phyloP scores from a whole-genome alignment of 768 basidiomycete genomes.

The Rhizopogon vulgaris region DNA sequence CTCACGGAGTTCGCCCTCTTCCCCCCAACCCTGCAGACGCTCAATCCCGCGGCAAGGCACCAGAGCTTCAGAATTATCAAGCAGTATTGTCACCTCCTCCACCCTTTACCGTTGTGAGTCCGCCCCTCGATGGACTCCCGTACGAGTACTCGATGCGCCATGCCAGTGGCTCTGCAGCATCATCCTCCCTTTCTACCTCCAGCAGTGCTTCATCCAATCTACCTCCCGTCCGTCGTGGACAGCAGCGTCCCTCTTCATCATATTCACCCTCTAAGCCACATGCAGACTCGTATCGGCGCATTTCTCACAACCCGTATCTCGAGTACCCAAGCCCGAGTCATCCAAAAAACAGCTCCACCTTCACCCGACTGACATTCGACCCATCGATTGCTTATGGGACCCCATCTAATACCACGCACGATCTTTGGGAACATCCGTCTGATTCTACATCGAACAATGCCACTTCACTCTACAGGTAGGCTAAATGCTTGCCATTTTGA shows the following conservation, averaged over 20 bases:
- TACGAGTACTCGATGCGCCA: conserved; percentile 23
- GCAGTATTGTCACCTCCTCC: conserved; percentile 26
- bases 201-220: conserved; percentile 16
- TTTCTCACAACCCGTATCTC: conserved; percentile 9
- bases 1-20: conserved; percentile 18
- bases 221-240: conserved; percentile 7
- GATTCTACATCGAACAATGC: conserved; percentile 19
- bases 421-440: conserved; percentile 3
- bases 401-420: conserved; percentile 3
- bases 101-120: conserved; percentile 25
- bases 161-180: conserved; percentile 13
- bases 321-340: neutral
- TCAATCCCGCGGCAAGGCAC: neutral
- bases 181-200: conserved; percentile 18
- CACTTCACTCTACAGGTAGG: conserved; percentile 54
- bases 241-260: conserved; percentile 5
- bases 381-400: conserved; percentile 42
- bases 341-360: neutral
- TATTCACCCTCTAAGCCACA: conserved; percentile 3
- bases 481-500: neutral
- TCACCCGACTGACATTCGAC: conserved; percentile 31
- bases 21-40: conserved; percentile 15
- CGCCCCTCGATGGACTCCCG: conserved; percentile 31
- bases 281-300: conserved; percentile 15
- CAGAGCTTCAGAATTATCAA: neutral